phyloP scores from a whole-genome alignment of 2,329 filamentous ascomycete genomes.

The Leptoxyphium fumago region DNA sequence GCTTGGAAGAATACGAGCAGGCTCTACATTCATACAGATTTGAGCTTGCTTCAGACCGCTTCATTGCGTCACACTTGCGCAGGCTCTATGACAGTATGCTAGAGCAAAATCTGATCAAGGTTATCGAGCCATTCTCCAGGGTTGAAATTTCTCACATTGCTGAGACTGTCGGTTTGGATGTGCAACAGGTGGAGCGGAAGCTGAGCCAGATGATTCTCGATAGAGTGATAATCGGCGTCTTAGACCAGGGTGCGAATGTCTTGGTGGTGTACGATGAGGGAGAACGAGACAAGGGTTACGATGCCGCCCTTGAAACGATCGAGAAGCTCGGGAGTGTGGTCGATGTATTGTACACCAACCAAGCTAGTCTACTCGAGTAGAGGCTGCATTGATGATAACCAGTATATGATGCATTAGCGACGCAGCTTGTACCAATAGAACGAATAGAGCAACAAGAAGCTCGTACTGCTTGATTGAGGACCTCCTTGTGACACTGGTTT shows the following conservation, averaged over 20 bases:
- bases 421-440: no score
- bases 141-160: conserved; percentile 96
- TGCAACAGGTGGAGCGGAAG: conserved; percentile 93
- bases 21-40: conserved; percentile 81
- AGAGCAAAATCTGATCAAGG: conserved; percentile 98
- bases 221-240: conserved; percentile 93
- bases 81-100: conserved; percentile 96
- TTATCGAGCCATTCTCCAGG: conserved; percentile 95
- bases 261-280: conserved; percentile 95
- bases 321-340: conserved; percentile 96
- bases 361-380: conserved; percentile 87
- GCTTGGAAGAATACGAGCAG: conserved; percentile 91
- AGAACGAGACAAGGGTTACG: conserved; percentile 82
- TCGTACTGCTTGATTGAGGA: no score
- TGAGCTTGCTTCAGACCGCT: conserved; percentile 85
- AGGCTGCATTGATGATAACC: background rate
- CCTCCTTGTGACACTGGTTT: no score
- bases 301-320: conserved; percentile 84
- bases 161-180: conserved; percentile 93
- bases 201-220: conserved; percentile 98
- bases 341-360: conserved; percentile 93
- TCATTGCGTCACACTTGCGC: conserved; percentile 92
- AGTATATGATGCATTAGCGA: background rate
- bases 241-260: conserved; percentile 95
- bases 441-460: no score